Evolutionary conservation across 495 filamentous ascomycete species (phyloP).

Genomic region (Penicillium verhagenii): DNA sequence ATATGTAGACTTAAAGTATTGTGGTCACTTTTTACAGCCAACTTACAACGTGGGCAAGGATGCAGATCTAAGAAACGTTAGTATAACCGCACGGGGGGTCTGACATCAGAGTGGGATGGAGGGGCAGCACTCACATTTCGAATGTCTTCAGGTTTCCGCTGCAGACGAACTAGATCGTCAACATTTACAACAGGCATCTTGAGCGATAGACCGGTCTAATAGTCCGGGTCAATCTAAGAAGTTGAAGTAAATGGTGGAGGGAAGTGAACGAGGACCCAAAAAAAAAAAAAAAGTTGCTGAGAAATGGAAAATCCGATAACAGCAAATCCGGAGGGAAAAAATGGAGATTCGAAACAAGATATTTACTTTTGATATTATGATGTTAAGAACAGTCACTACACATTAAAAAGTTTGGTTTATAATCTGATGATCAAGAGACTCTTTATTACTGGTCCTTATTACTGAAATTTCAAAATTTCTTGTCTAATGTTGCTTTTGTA

Average conservation of each 20-base stretch:
- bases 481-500: neutral
- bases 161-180: conserved; percentile 81
- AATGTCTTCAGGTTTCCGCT: conserved; percentile 79
- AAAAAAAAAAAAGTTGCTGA: conserved; percentile 32
- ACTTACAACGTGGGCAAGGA: conserved; percentile 92
- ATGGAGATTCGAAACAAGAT: neutral
- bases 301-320: conserved; percentile 15
- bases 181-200: conserved; percentile 86
- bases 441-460: neutral
- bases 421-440: neutral
- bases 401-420: neutral
- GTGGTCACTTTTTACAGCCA: neutral
- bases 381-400: too few species aligned
- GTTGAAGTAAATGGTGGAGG: conserved; percentile 15
- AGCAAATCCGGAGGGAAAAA: neutral
- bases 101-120: conserved; percentile 37
- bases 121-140: conserved; percentile 68
- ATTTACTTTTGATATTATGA: neutral
- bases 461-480: too few species aligned
- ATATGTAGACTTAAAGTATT: neutral
- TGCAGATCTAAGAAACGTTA: conserved; percentile 75
- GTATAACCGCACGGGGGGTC: conserved; percentile 18
- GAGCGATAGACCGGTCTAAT: conserved; percentile 17
- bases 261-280: conserved; percentile 18
- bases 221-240: conserved; percentile 6